phyloP scores from a whole-genome alignment of 805 yeast species.

The Yamadazyma phyllophila region DNA sequence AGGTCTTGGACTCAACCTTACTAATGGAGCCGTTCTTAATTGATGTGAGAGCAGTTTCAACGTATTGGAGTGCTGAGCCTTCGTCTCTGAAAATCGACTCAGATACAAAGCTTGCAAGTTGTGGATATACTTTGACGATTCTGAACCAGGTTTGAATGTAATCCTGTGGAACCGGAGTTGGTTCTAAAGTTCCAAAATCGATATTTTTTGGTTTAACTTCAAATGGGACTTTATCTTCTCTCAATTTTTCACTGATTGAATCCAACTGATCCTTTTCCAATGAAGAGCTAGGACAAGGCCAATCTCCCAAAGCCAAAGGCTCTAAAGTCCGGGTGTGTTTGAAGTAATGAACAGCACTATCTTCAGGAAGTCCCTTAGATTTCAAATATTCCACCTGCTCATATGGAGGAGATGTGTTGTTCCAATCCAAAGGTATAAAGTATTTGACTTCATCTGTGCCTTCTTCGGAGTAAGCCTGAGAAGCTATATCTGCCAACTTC shows the following conservation, averaged over 20 bases:
- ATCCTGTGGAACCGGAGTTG: not conserved
- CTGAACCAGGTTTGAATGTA: slow-evolving; percentile 8
- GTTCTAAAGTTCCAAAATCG: not conserved
- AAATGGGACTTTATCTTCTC: not conserved
- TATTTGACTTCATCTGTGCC: slow-evolving; percentile 11
- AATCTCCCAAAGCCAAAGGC: slow-evolving; percentile 12
- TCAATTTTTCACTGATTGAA: slow-evolving; percentile 1
- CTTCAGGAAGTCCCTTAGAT: slow-evolving; percentile 21
- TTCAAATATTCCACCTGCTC: slow-evolving; percentile 26
- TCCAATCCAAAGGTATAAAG: slow-evolving; percentile 31
- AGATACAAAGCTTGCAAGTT: slow-evolving; percentile 5
- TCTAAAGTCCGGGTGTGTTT: slow-evolving; percentile 18
- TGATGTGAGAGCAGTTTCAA: not conserved
- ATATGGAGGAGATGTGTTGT: slow-evolving; percentile 41
- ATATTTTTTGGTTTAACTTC: not conserved
- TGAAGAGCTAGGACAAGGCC: slow-evolving; percentile 14
- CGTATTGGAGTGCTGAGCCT: not conserved
- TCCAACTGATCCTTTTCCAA: slow-evolving; percentile 10
- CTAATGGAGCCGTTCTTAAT: not conserved
- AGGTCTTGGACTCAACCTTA: not conserved
- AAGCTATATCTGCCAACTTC: slow-evolving; percentile 44
- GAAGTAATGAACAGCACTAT: slow-evolving; percentile 28
- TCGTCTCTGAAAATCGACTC: slow-evolving; percentile 2
- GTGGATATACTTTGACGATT: slow-evolving; percentile 6
- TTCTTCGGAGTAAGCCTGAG: slow-evolving; percentile 36